A percentile compares a stretch with the other conserved stretches of the same genome.
phyloP scores from a whole-genome alignment of 805 yeast genomes.

The Torulaspora gathmanii region DNA sequence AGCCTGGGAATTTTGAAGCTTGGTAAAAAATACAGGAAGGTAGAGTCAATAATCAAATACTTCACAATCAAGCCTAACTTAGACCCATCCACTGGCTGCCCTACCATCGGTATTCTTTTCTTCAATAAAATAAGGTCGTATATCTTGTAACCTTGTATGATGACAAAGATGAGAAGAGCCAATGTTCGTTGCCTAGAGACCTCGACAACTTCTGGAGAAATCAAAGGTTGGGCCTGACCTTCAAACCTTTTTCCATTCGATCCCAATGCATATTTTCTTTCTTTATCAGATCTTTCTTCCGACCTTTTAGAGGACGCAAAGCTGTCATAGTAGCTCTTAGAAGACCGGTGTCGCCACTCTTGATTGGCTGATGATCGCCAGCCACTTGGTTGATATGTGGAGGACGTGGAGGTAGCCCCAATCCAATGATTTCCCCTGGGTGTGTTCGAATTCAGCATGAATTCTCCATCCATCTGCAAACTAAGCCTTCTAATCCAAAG shows the following conservation, averaged over 20 bases:
- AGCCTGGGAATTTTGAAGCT: conserved; percentile 71
- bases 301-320: neutral
- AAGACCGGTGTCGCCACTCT: conserved; percentile 17
- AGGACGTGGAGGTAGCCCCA: conserved; percentile 18
- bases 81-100: conserved; percentile 40
- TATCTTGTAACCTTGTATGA: conserved; percentile 82
- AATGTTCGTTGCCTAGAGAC: conserved; percentile 72
- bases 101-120: conserved; percentile 37
- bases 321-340: conserved; percentile 1
- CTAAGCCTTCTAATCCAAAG: neutral
- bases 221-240: conserved; percentile 38
- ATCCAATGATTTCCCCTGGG: conserved; percentile 34
- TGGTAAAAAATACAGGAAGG: conserved; percentile 67
- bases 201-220: conserved; percentile 65
- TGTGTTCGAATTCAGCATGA: conserved; percentile 18
- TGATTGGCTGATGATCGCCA: conserved; percentile 2
- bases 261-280: neutral
- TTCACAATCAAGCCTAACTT: conserved; percentile 61
- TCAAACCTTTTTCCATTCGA: neutral
- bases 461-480: conserved; percentile 13
- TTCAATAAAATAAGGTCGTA: conserved; percentile 64
- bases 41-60: conserved; percentile 68
- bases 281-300: neutral
- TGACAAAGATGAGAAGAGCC: conserved; percentile 57
- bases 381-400: conserved; percentile 12